Evolutionary conservation across 2,329 filamentous ascomycete species (phyloP).

Genomic region (Knufia petricola): DNA sequence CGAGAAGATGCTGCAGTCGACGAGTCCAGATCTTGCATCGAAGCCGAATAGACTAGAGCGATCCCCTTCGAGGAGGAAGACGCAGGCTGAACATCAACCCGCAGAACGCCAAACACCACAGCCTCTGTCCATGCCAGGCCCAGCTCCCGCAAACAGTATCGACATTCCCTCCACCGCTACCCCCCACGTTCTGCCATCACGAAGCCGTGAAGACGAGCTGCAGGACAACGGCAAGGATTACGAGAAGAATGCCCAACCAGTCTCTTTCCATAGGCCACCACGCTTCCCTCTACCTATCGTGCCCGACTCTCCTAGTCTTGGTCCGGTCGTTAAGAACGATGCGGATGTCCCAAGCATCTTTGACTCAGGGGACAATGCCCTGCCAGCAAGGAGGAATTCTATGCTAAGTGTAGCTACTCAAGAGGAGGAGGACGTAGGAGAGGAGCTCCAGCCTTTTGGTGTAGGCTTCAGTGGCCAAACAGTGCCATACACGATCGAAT

Average conservation of each 20-base stretch:
- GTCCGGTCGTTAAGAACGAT: conserved; percentile 53
- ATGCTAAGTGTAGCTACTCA: conserved; percentile 49
- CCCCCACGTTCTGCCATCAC: neutral
- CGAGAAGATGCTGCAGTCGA: conserved; percentile 35
- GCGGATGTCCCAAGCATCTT: conserved; percentile 46
- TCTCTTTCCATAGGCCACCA: conserved; percentile 48
- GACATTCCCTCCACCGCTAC: conserved; percentile 21
- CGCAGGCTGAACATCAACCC: conserved; percentile 23
- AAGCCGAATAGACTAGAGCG: conserved; percentile 15
- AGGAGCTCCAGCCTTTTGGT: conserved; percentile 56
- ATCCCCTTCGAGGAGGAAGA: conserved; percentile 15
- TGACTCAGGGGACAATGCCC: conserved; percentile 37
- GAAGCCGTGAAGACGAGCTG: conserved; percentile 13
- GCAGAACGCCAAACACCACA: conserved; percentile 14
- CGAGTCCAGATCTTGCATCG: conserved; percentile 27
- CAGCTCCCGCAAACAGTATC: conserved; percentile 11
- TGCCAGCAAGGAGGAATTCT: conserved; percentile 42
- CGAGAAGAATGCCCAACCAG: conserved; percentile 16
- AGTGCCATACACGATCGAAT: conserved; percentile 77
- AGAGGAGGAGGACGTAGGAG: conserved; percentile 66
- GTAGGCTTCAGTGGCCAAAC: conserved; percentile 57
- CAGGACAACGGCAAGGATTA: conserved; percentile 16
- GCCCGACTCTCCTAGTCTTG: conserved; percentile 80
- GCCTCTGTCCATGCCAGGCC: conserved; percentile 29
- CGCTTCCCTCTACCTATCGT: conserved; percentile 85